Evolutionary conservation across 306 rosid genomes (phyloP).

Genomic region (Citrullus amarus): DNA sequence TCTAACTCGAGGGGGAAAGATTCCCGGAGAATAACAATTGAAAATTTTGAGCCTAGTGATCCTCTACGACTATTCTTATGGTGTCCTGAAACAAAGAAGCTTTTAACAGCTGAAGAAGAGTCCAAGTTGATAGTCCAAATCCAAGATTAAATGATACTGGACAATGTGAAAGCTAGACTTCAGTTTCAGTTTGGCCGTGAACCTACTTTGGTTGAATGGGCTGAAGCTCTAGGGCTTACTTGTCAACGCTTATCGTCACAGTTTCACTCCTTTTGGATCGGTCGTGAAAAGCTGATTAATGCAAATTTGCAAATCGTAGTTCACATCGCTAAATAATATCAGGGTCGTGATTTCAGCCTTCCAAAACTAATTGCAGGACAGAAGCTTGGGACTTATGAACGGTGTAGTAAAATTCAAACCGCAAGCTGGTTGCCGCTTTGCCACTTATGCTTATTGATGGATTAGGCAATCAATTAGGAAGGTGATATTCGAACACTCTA

Average conservation of each 20-base stretch:
- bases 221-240: conserved; percentile 62
- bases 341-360: conserved; percentile 68
- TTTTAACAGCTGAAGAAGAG: conserved; percentile 71
- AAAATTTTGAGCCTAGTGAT: conserved; percentile 49
- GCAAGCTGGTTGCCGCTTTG: conserved; percentile 71
- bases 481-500: conserved; percentile 62
- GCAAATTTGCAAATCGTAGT: conserved; percentile 85
- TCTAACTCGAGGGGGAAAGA: conserved; percentile 21
- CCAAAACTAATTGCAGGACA: conserved; percentile 86
- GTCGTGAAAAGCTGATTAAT: conserved; percentile 55
- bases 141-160: conserved; percentile 58
- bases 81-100: conserved; percentile 72
- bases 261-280: conserved; percentile 36
- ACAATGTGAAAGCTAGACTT: conserved; percentile 53
- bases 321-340: conserved; percentile 81
- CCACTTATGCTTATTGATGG: conserved; percentile 87
- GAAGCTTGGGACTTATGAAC: conserved; percentile 84
- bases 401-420: conserved; percentile 81
- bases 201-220: conserved; percentile 90
- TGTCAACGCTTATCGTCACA: conserved; percentile 36
- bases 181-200: conserved; percentile 72
- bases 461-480: conserved; percentile 61
- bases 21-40: conserved; percentile 34
- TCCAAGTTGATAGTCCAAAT: conserved; percentile 43
- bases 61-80: conserved; percentile 63